Percentiles rank a stretch among this genome's conserved stretches.
Evolutionary conservation across 345 rosid species (phyloP).

Genomic region (Stellera chamaejasme): DNA sequence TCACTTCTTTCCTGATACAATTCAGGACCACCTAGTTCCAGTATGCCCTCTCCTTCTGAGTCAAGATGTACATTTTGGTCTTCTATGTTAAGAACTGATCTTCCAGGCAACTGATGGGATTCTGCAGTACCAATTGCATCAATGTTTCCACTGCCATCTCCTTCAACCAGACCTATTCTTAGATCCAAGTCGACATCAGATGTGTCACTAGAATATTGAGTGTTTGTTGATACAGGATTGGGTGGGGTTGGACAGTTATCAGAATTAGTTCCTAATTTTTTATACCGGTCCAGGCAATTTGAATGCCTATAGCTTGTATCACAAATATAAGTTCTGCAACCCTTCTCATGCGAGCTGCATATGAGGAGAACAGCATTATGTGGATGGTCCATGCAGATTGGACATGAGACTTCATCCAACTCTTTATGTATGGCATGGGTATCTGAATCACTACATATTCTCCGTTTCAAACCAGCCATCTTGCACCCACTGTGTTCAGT

Average conservation of each 20-base stretch:
- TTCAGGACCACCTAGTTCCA: slow-evolving; percentile 25
- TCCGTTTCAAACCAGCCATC: slow-evolving; percentile 97
- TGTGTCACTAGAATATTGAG: slow-evolving; percentile 19
- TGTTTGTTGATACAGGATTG: slow-evolving; percentile 25
- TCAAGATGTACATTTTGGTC: slow-evolving; percentile 24
- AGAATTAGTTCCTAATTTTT: slow-evolving; percentile 48
- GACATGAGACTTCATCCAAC: slow-evolving; percentile 84
- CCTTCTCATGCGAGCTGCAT: slow-evolving; percentile 87
- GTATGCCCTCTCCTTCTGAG: slow-evolving; percentile 22
- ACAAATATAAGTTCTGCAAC: slow-evolving; percentile 88
- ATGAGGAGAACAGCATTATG: slow-evolving; percentile 91
- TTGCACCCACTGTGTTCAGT: slow-evolving; percentile 67
- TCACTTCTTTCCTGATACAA: slow-evolving; percentile 33
- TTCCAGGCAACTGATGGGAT: slow-evolving; percentile 17
- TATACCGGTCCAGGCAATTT: slow-evolving; percentile 82
- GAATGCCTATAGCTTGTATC: slow-evolving; percentile 92
- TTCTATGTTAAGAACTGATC: slow-evolving; percentile 15
- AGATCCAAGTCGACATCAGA: slow-evolving; percentile 29
- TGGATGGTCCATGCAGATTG: slow-evolving; percentile 98
- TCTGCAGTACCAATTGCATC: slow-evolving; percentile 17
- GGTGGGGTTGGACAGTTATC: slow-evolving; percentile 25
- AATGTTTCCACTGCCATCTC: slow-evolving; percentile 19
- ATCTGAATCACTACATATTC: slow-evolving; percentile 64
- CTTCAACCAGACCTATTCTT: slow-evolving; percentile 24
- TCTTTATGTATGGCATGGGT: slow-evolving; percentile 59